phyloP scores from a whole-genome alignment of 2,329 filamentous ascomycete genomes.

The Coniochaeta prunicola region DNA sequence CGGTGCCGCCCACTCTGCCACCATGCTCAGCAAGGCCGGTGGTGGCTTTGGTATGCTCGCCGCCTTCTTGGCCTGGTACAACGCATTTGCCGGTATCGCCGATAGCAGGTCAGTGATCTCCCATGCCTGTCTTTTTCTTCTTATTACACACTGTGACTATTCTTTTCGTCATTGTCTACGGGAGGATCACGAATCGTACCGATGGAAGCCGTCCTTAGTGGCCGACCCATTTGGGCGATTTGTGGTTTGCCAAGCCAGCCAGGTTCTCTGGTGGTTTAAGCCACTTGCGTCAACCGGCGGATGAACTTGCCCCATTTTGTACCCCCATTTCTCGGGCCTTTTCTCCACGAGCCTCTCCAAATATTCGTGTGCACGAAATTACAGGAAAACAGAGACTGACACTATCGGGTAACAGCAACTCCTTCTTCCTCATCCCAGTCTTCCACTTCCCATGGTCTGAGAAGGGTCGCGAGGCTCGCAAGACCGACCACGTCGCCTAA shows the following conservation, averaged over 20 bases:
- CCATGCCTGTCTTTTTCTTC: background rate
- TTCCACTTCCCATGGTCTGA: constrained; percentile 94
- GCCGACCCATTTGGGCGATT: constrained; percentile 1
- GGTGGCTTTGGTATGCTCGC: constrained; percentile 75
- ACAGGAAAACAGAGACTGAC: constrained; percentile 22
- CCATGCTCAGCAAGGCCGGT: constrained; percentile 57
- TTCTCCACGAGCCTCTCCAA: background rate
- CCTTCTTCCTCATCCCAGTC: constrained; percentile 87
- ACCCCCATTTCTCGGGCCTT: background rate
- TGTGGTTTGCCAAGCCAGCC: constrained; percentile 12
- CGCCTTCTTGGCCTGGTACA: constrained; percentile 82
- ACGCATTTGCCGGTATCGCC: constrained; percentile 73
- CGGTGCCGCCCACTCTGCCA: constrained; percentile 35
- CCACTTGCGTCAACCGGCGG: constrained; percentile 11
- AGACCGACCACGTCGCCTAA: constrained; percentile 43
- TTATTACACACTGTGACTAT: background rate
- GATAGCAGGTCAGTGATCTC: constrained; percentile 52
- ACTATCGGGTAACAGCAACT: constrained; percentile 48
- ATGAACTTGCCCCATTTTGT: constrained; percentile 1
- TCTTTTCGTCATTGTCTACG: background rate
- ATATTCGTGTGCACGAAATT: background rate
- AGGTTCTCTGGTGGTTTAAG: constrained; percentile 6
- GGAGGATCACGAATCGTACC: background rate
- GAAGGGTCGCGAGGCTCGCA: constrained; percentile 51
- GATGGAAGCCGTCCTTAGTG: background rate